phyloP scores from a whole-genome alignment of 768 basidiomycete species.

The Collybia nuda region DNA sequence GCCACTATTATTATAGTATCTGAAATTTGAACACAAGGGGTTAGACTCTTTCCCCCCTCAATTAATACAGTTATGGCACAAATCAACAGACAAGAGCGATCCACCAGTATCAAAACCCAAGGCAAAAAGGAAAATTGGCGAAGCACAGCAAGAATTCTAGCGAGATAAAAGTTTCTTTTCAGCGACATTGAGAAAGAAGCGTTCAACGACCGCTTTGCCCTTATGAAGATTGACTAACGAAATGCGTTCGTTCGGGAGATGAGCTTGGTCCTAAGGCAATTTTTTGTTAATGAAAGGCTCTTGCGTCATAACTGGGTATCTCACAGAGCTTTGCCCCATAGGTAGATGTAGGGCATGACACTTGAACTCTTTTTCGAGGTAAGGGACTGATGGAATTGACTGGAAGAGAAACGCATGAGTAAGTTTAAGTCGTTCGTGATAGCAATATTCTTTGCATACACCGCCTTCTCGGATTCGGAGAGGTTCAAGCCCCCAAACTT shows the following conservation, averaged over 20 bases:
- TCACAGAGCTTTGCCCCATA: constrained; percentile 84
- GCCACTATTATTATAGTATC: no score
- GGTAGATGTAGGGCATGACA: constrained; percentile 93
- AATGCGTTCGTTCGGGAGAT: constrained; percentile 92
- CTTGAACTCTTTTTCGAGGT: constrained; percentile 86
- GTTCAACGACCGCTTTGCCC: constrained; percentile 76
- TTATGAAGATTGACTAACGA: constrained; percentile 78
- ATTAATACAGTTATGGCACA: no score
- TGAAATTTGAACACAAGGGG: no score
- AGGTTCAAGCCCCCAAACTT: constrained; percentile 87
- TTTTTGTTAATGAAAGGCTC: constrained; percentile 1
- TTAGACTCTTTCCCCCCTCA: no score
- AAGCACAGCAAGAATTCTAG: no score
- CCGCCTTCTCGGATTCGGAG: constrained; percentile 93
- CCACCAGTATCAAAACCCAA: no score
- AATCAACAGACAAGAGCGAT: no score
- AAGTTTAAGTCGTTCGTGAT: constrained; percentile 5
- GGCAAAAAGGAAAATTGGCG: no score
- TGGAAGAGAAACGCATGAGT: constrained; percentile 23
- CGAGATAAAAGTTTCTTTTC: constrained; percentile 14
- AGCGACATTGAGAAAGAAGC: constrained; percentile 63
- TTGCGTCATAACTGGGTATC: neutral
- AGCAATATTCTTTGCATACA: constrained; percentile 42
- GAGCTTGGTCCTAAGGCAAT: constrained; percentile 76
- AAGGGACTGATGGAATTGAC: constrained; percentile 95